A percentile compares a stretch with the other conserved stretches of the same genome.
phyloP scores from a whole-genome alignment of 768 basidiomycete species.

The Russula sp. region DNA sequence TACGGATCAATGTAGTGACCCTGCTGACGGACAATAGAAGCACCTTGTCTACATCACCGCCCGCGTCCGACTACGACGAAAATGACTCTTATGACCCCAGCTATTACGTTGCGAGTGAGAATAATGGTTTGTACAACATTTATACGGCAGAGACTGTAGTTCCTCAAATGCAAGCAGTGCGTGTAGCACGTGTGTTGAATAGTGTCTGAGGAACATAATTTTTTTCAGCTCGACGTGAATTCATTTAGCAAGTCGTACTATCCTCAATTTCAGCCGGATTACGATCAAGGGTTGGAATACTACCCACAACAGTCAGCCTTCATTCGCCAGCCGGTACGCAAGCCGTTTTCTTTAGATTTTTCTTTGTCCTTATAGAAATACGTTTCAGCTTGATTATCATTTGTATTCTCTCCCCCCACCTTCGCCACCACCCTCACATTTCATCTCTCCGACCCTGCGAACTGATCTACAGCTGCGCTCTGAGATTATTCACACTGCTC shows the following conservation, averaged over 20 bases:
- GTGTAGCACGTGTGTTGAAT: conserved; percentile 16
- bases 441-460: conserved; percentile 77
- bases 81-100: conserved; percentile 37
- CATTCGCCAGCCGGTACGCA: conserved; percentile 65
- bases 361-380: conserved; percentile 3
- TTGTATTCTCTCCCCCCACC: conserved; percentile 77
- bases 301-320: conserved; percentile 45
- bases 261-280: conserved; percentile 36
- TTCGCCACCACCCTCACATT: conserved; percentile 60
- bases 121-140: conserved; percentile 29
- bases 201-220: conserved; percentile 30
- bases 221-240: conserved; percentile 29
- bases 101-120: conserved; percentile 31
- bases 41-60: conserved; percentile 29
- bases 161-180: conserved; percentile 40
- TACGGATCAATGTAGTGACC: neutral
- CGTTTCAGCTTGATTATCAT: conserved; percentile 80
- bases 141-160: conserved; percentile 34
- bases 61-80: conserved; percentile 32
- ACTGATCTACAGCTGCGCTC: conserved; percentile 54
- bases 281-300: conserved; percentile 42
- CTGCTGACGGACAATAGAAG: conserved; percentile 19
- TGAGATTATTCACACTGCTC: conserved; percentile 42
- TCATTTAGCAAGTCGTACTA: conserved; percentile 35
- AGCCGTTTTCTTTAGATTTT: neutral